phyloP scores from a whole-genome alignment of 2,329 filamentous ascomycete species.

The Neospermospora avenae region DNA sequence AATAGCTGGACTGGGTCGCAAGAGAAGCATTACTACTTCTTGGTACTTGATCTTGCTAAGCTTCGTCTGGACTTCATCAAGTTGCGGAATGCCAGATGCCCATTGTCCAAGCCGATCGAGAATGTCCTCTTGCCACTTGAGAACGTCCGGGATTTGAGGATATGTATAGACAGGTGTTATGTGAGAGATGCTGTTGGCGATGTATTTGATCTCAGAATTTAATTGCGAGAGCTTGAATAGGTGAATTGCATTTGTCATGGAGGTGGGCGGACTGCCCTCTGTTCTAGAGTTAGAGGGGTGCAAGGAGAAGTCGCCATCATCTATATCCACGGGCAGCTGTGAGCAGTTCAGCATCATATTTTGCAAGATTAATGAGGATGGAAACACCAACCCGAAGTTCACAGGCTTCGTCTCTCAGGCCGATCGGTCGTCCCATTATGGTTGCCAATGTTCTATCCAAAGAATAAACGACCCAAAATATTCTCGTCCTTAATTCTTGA shows the following conservation, averaged over 20 bases:
- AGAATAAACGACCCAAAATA: constrained; percentile 53
- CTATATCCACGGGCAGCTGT: constrained; percentile 26
- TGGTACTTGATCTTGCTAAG: constrained; percentile 51
- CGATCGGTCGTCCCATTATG: constrained; percentile 55
- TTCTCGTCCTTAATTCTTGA: constrained; percentile 52
- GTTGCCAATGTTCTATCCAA: constrained; percentile 51
- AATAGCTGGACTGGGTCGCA: constrained; percentile 51
- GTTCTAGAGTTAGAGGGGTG: not conserved
- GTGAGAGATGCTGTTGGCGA: constrained; percentile 50
- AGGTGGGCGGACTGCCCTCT: not conserved
- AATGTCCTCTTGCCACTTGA: constrained; percentile 46
- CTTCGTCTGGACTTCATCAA: constrained; percentile 15
- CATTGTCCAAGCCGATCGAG: constrained; percentile 41
- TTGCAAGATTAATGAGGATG: no score
- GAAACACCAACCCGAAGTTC: constrained; percentile 43
- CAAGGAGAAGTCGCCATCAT: constrained; percentile 15
- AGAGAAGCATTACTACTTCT: constrained; percentile 45
- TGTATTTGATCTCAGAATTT: constrained; percentile 53
- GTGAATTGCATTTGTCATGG: constrained; percentile 37
- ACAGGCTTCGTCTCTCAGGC: constrained; percentile 52
- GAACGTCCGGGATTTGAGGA: constrained; percentile 43
- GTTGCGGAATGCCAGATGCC: constrained; percentile 37
- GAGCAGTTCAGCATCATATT: not conserved
- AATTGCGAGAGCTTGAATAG: constrained; percentile 46
- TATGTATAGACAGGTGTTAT: constrained; percentile 47